Evolutionary conservation across 345 rosid species (phyloP).

Genomic region (Populus simonii): DNA sequence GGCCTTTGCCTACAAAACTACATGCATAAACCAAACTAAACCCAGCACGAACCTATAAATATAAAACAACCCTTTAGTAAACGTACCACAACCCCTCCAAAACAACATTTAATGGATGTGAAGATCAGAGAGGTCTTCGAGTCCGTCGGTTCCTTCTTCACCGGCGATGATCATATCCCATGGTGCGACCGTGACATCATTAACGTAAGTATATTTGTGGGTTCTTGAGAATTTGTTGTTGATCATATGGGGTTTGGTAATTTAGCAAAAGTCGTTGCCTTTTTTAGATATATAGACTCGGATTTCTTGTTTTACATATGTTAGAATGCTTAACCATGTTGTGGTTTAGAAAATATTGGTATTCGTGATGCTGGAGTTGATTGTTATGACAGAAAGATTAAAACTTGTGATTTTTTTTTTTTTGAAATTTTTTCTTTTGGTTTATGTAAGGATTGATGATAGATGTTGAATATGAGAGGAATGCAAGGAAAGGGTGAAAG

Average conservation of each 20-base stretch:
- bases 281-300: neutral
- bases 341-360: neutral
- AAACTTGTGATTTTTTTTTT: neutral
- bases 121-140: conserved; percentile 24
- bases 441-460: neutral
- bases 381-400: neutral
- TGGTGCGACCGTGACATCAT: conserved; percentile 73
- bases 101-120: conserved; percentile 16
- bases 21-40: neutral
- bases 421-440: neutral
- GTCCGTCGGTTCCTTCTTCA: conserved; percentile 46
- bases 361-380: neutral
- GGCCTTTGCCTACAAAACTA: neutral
- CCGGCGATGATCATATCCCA: conserved; percentile 66
- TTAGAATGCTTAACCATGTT: neutral
- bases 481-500: neutral
- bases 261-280: neutral
- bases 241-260: neutral
- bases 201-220: conserved; percentile 33
- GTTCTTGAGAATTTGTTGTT: neutral
- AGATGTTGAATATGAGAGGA: neutral
- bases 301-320: neutral
- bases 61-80: neutral
- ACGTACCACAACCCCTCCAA: neutral
- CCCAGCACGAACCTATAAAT: neutral